Base-by-base conservation (phyloP, 1,284 basidiomycete genomes). In the Puccinia hordei region DNA sequence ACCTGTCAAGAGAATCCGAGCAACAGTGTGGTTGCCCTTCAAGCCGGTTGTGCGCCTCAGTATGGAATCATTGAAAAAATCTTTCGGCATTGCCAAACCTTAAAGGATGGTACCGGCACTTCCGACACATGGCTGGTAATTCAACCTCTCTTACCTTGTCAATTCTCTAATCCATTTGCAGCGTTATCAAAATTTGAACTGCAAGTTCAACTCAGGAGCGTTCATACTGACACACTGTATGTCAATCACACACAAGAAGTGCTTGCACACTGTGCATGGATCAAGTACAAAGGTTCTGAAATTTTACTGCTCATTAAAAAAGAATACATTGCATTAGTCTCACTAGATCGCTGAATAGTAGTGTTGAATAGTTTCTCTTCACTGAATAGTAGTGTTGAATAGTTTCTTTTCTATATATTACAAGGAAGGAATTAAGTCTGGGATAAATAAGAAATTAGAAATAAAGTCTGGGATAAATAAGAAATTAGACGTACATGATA, bases 241-340 rank as follows among this genome's bases (percentile, higher is more conserved):
- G 49, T 33, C 3, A 71, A 51, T 17, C 63, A 66, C 38, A 66
- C 38, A 4, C 22, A 61, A 0, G 66, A 78, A 19, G 30, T 78
- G n/a, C 35, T 78, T 41, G 66, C 76, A 17, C 76, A 71, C 30
- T 78, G 76, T 35, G 66, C 76, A 19, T 78, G 76, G 76, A 69
- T 78, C 12, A 78, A 57, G 66, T 77, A 77, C 49, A 75, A 49
- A n/a, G 13, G 30, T n/a, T 27, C 13, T 51, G 27, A 69, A 46
- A 69, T 69, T 27, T 49, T 51, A 51, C 68, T 46, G 1, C 19
- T 22, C 68, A 69, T 69, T 12, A 69, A 69, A 17, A 69, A 33
- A 3, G 46, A 69, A 33, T 33, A 27, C 46, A 30, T 69, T 69
- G 68, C 68, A 27, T 6, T 69, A 33, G 44, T 69, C 17, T 44